Conservation (phyloP, 2,329 filamentous ascomycete species). For the Hymenoscyphus occultus region DNA sequence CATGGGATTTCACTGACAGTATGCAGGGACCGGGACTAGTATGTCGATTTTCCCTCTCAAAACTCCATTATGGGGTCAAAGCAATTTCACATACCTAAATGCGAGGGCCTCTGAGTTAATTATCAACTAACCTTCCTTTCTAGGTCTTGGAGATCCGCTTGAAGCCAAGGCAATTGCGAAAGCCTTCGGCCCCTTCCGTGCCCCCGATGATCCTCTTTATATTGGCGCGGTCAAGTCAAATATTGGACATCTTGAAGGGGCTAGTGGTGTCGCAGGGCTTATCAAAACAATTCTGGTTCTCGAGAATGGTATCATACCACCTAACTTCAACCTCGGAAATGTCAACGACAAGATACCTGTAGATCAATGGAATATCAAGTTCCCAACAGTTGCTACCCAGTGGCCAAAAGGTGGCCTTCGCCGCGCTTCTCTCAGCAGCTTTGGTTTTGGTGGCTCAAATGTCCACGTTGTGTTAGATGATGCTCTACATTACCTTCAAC, state of each 20-base stretch:
- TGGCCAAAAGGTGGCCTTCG: slow-evolving; percentile 10
- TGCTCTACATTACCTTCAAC: no score
- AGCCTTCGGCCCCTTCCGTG: not conserved
- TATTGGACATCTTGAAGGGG: slow-evolving; percentile 27
- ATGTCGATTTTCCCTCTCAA: no score
- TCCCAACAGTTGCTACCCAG: not conserved
- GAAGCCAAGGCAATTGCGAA: slow-evolving; percentile 6
- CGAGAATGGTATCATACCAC: slow-evolving; percentile 37
- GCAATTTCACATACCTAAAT: no score
- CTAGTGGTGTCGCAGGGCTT: slow-evolving; percentile 12
- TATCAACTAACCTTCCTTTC: no score
- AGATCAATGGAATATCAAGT: not conserved
- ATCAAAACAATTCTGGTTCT: slow-evolving; percentile 15
- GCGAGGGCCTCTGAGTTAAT: no score
- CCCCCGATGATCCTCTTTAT: slow-evolving; percentile 1
- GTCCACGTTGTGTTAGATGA: not conserved
- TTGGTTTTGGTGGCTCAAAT: slow-evolving; percentile 19
- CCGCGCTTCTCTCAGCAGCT: slow-evolving; percentile 21
- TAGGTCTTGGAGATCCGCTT: slow-evolving; percentile 14
- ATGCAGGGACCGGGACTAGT: no score
- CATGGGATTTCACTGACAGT: no score
- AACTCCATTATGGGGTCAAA: no score
- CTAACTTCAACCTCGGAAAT: slow-evolving; percentile 1
- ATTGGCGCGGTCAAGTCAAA: slow-evolving; percentile 26
- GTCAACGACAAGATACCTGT: not conserved